Conservation (phyloP, 202 grass and related monocot genomes). For the Eragrostis tef region DNA sequence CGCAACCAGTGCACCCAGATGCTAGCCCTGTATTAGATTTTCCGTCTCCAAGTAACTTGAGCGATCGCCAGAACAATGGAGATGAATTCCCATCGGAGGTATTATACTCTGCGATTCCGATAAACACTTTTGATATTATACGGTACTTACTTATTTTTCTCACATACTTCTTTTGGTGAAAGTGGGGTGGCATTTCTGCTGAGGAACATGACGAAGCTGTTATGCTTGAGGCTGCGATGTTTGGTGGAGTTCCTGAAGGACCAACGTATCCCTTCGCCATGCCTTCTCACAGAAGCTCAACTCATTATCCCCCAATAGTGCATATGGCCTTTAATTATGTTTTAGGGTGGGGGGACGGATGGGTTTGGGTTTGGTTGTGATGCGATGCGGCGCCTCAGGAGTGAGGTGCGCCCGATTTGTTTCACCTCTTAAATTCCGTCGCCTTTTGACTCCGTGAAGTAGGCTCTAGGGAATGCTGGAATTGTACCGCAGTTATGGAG, state of each 20-base stretch:
- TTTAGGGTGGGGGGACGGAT: background rate
- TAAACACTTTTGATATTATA: slow-evolving; percentile 20
- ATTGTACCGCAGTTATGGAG: background rate
- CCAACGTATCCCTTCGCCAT: slow-evolving; percentile 63
- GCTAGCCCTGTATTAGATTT: slow-evolving; percentile 55
- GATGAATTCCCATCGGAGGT: slow-evolving; percentile 77
- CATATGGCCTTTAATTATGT: slow-evolving; percentile 8
- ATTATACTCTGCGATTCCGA: slow-evolving; percentile 19
- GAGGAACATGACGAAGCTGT: slow-evolving; percentile 96
- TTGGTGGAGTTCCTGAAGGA: slow-evolving; percentile 84
- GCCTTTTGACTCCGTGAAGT: slow-evolving; percentile 7
- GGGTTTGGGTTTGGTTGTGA: slow-evolving; percentile 36
- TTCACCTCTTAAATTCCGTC: background rate
- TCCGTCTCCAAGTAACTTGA: slow-evolving; percentile 40
- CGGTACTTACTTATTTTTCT: slow-evolving; percentile 37
- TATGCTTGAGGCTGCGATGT: slow-evolving; percentile 99
- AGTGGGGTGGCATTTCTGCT: slow-evolving; percentile 97
- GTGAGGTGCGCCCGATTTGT: slow-evolving; percentile 43
- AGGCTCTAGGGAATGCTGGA: background rate
- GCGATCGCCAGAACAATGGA: slow-evolving; percentile 49
- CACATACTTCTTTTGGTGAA: slow-evolving; percentile 44
- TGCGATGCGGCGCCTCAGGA: slow-evolving; percentile 2
- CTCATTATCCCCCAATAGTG: slow-evolving; percentile 45
- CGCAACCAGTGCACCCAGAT: slow-evolving; percentile 44
- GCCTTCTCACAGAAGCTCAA: slow-evolving; percentile 53